phyloP scores from a whole-genome alignment of 2,329 filamentous ascomycete species.

The Trichoderma brevicompactum region DNA sequence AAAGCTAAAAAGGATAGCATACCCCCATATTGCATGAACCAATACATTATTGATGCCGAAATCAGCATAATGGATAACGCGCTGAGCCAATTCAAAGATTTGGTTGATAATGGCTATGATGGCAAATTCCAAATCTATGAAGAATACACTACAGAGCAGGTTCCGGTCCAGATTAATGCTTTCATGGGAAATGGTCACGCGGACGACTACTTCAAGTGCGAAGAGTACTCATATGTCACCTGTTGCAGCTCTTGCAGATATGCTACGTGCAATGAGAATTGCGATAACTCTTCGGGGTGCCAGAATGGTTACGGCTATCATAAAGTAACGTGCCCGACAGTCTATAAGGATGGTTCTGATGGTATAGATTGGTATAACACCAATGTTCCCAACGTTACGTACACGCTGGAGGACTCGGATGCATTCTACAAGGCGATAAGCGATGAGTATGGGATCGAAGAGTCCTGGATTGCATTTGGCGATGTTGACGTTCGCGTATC shows the following conservation, averaged over 20 bases:
- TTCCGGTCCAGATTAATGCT: conserved; percentile 27
- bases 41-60: conserved; percentile 28
- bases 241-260: conserved; percentile 28
- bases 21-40: conserved; percentile 30
- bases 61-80: conserved; percentile 27
- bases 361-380: not conserved
- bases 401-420: conserved; percentile 30
- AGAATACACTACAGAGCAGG: conserved; percentile 28
- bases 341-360: conserved; percentile 7
- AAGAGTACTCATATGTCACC: conserved; percentile 13
- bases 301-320: conserved; percentile 7
- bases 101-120: conserved; percentile 31
- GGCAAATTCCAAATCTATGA: conserved; percentile 30
- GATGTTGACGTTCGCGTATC: conserved; percentile 7
- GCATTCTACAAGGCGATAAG: conserved; percentile 32
- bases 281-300: conserved; percentile 22
- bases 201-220: conserved; percentile 29
- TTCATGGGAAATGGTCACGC: conserved; percentile 28
- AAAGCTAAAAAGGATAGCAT: conserved; percentile 20
- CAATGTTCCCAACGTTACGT: conserved; percentile 29
- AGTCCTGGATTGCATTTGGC: conserved; percentile 31
- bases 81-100: conserved; percentile 27
- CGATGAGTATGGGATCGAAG: conserved; percentile 31
- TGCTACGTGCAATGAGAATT: conserved; percentile 16
- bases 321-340: conserved; percentile 29